Evolutionary conservation across 257 asterid species (phyloP).

Genomic region (Buddleja alternifolia): DNA sequence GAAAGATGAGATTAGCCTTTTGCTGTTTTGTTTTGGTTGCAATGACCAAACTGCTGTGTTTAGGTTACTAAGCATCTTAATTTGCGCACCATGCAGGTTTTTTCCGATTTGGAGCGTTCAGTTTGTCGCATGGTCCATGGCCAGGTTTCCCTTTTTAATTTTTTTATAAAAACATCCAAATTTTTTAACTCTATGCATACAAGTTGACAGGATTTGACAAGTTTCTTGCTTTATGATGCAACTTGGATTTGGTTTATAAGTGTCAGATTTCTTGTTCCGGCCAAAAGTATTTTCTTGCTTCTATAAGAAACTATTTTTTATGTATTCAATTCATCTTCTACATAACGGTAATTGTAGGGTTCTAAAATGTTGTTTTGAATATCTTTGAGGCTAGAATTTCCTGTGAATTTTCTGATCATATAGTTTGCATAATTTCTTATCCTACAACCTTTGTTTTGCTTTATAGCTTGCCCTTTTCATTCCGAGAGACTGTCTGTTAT

Average conservation of each 20-base stretch:
- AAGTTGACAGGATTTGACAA: slow-evolving; percentile 7
- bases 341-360: slow-evolving; percentile 14
- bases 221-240: not conserved
- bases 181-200: not conserved
- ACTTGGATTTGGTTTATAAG: slow-evolving; percentile 12
- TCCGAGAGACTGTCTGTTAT: slow-evolving; percentile 31
- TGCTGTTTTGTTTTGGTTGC: not conserved
- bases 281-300: slow-evolving; percentile 10
- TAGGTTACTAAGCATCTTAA: slow-evolving; percentile 19
- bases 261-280: not conserved
- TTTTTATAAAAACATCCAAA: slow-evolving; percentile 4
- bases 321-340: slow-evolving; percentile 2
- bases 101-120: slow-evolving; percentile 99
- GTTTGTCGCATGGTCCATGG: slow-evolving; percentile 98
- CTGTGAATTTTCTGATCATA: slow-evolving; percentile 10
- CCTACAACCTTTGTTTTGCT: slow-evolving; percentile 25
- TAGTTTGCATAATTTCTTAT: slow-evolving; percentile 14
- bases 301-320: not conserved
- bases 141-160: slow-evolving; percentile 67
- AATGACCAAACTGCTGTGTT: not conserved
- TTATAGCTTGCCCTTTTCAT: slow-evolving; percentile 32
- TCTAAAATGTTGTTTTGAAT: slow-evolving; percentile 11
- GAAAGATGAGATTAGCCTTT: no score
- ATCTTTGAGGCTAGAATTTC: slow-evolving; percentile 27
- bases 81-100: slow-evolving; percentile 59